These are phyloP conservation scores for Serendipita sp. DNA, from an alignment of 768 basidiomycete genomes.

Conservation along the genomic window DNA sequence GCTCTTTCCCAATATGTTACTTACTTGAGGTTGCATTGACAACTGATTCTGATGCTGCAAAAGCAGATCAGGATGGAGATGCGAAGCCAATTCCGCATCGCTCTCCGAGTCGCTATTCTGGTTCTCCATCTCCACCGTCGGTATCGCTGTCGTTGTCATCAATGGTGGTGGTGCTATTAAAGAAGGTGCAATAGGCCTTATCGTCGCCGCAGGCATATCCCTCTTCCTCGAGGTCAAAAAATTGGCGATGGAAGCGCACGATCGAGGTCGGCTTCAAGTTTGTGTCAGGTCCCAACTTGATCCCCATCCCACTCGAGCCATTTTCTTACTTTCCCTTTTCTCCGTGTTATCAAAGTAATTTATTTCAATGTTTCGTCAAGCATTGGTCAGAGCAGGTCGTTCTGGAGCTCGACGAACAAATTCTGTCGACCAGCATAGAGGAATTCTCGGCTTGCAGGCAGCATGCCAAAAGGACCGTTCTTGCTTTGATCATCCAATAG, in stretches of 20 bases:
- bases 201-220: background rate
- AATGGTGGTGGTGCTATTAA: background rate
- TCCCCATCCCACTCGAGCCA: no score
- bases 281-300: background rate
- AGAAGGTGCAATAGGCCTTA: background rate
- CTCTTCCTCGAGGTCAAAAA: background rate
- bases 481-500: no score
- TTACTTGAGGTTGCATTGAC: background rate
- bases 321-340: no score
- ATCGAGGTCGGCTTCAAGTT: no score
- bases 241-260: no score
- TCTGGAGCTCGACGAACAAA: no score
- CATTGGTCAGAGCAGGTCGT: no score
- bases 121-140: background rate
- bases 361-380: no score
- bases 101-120: background rate
- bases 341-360: no score
- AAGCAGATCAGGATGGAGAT: slow-evolving; percentile 3
- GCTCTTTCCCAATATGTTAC: background rate
- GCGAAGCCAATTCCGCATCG: background rate
- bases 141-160: background rate
- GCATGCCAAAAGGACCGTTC: no score
- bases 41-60: slow-evolving; percentile 3
- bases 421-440: no score
- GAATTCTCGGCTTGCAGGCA: no score